Base-by-base conservation (phyloP, 306 rosid species). In the Lablab purpureus region DNA sequence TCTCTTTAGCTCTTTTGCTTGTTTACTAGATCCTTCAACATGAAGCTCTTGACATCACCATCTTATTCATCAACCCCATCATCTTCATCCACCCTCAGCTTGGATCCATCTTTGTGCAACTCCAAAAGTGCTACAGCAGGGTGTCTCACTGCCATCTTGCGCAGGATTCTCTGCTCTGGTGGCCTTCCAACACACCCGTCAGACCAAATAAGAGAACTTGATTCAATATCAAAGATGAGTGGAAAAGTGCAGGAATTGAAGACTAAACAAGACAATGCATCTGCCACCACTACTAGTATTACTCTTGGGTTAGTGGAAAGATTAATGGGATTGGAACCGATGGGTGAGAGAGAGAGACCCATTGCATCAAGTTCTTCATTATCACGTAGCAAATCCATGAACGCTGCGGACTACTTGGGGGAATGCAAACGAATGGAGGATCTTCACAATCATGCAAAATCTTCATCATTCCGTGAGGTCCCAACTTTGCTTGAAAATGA, bases 321-420 rank as follows among this genome's bases (percentile, higher is more conserved):
- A 84, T 85, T 92, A 19, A 94, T 94, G 96, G 98, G 98, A 27
- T 87, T 94, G 83, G 95, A 91, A 2, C 69, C 88, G 6, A 82
- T 84, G 84, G 89, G 3, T 2, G 70, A 80, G 34, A 17, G 84
- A 19, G 87, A 85, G 18, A 19, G 46, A n/a, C 15, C 65, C 77
- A n/a, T 12, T 10, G 67, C 67, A 69, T 50, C 67, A 22, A 65
- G 58, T 68, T 84, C 81, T 32, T 67, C 52, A 67, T 54, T 86
- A 73, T 68, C 85, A 7, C 86, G 85, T 14, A 81, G 87, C 88
- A 79, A 75, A 74, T 90, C 97, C 62, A 75, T 90, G 93, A 86
- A 85, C 72, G 91, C 83, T 14, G 54, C 77, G 47, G 90, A 90
- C 34, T 52, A 80, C 72, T 78, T 87, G 36, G 67, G 40, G 3